phyloP scores from a whole-genome alignment of 305 asterid genomes.

The Fraxinus angustifolia region DNA sequence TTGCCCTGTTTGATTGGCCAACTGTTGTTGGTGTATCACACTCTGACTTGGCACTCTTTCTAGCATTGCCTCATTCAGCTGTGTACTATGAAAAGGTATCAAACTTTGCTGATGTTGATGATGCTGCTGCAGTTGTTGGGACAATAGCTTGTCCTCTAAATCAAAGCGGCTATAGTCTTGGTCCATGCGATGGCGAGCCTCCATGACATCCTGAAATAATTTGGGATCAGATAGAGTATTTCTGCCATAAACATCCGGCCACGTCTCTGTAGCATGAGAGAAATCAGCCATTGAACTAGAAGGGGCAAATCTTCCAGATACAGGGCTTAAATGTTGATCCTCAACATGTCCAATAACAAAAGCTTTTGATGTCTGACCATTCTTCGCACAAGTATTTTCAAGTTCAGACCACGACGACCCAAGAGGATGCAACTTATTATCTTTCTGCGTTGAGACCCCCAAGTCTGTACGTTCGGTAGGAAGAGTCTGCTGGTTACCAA shows the following conservation, averaged over 20 bases:
- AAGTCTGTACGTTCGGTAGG: slow-evolving; percentile 37
- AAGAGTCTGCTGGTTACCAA: slow-evolving; percentile 34
- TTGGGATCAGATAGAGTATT: slow-evolving; percentile 49
- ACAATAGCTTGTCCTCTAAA: slow-evolving; percentile 57
- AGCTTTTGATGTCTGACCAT: slow-evolving; percentile 36
- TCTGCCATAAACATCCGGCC: slow-evolving; percentile 56
- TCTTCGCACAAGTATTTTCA: slow-evolving; percentile 60
- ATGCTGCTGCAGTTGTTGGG: slow-evolving; percentile 47
- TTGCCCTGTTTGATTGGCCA: slow-evolving; percentile 53
- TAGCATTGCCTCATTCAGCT: slow-evolving; percentile 52
- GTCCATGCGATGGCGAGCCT: slow-evolving; percentile 54
- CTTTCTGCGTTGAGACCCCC: slow-evolving; percentile 40
- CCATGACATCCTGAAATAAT: slow-evolving; percentile 49
- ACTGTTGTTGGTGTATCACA: slow-evolving; percentile 55
- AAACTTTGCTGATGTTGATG: slow-evolving; percentile 53
- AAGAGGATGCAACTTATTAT: slow-evolving; percentile 62
- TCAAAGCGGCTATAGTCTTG: slow-evolving; percentile 50
- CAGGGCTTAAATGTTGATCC: slow-evolving; percentile 44
- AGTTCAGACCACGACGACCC: slow-evolving; percentile 91
- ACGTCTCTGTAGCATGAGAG: slow-evolving; percentile 37
- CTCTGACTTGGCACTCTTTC: slow-evolving; percentile 52
- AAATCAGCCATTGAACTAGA: slow-evolving; percentile 45
- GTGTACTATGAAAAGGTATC: slow-evolving; percentile 50
- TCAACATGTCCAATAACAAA: slow-evolving; percentile 41
- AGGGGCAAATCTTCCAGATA: slow-evolving; percentile 45